Base-by-base conservation (phyloP, 176 grass and related monocot genomes). In the Aegilops speltoides region DNA sequence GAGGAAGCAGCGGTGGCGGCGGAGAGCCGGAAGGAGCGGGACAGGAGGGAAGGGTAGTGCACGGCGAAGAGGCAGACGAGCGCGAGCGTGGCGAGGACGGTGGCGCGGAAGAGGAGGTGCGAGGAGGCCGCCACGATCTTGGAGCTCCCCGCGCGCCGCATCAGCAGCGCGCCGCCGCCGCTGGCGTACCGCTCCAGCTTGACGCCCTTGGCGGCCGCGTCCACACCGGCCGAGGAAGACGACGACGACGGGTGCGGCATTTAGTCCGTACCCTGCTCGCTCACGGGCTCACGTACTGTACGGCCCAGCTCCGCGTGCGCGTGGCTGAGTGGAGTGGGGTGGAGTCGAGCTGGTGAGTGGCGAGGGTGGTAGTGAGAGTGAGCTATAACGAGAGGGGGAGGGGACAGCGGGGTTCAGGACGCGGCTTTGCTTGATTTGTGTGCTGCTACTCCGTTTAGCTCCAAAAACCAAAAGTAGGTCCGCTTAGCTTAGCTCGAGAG, bases 1-100 rank as follows among this genome's bases (percentile, higher is more conserved):
- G 76, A 6, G 10, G 26, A 7, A 7, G 88, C 2, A 5, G 88
- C 4, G 61, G 95, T 85, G 76, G 88, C 2, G 11, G 88, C 5
- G 62, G 95, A 89, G 77, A 89, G 84, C 32, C 6, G 85, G 79
- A 92, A 87, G 64, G 94, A 94, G 22, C 28, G 88, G 10, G 84
- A 91, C 34, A 98, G 92, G 32, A 96, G 91, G 25, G 93, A 89
- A 8, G 91, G 93, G 93, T 96, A 94, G 80, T 96, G 96, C 43
- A 91, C 76, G 23, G 95, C 89, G 88, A 96, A 91, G 74, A 93
- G 83, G 59, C 90, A 67, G 70, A 96, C 88, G 77, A 95, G 93
- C 13, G 81, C 78, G 77, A 98, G 83, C 72, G 91, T 91, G 78
- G 93, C 83, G 72, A 95, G 88, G 41, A 98, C 31, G 77, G 91